Percentiles rank a stretch among this genome's conserved stretches.
Conservation (phyloP, 257 asterid species). For the Solanum raphanifolium region DNA sequence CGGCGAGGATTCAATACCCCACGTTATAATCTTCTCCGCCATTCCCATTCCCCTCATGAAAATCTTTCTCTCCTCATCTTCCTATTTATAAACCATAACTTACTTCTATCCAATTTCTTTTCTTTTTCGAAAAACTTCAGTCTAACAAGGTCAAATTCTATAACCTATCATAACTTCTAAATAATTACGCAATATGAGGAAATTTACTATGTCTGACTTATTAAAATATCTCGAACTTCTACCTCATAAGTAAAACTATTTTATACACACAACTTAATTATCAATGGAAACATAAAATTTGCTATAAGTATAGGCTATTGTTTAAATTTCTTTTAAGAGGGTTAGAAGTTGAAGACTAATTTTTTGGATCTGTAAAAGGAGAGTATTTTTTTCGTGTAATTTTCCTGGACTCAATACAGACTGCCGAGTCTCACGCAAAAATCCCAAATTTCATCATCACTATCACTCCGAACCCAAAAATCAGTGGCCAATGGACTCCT, state of each 20-base stretch:
- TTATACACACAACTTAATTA: not conserved
- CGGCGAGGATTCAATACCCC: not conserved
- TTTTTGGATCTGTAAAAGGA: not conserved
- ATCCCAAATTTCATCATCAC: not conserved
- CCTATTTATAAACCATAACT: too few species aligned
- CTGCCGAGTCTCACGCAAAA: not conserved
- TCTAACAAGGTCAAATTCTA: too few species aligned
- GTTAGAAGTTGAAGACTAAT: not conserved
- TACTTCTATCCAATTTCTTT: not conserved
- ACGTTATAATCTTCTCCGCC: too few species aligned
- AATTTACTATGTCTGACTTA: not conserved
- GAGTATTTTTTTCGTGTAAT: not conserved
- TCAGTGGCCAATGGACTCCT: conserved; percentile 6
- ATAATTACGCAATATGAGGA: not conserved
- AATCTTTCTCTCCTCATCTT: not conserved
- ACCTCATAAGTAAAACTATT: too few species aligned
- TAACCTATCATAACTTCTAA: not conserved
- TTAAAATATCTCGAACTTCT: not conserved
- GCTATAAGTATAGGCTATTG: not conserved
- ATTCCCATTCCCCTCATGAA: not conserved
- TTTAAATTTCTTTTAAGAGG: not conserved
- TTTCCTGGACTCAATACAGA: not conserved
- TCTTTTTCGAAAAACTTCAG: rapidly evolving
- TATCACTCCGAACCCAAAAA: not conserved
- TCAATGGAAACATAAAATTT: not conserved